Percentiles rank a stretch among this genome's conserved stretches.
These are phyloP conservation scores for Monosporascus sp. DNA, from an alignment of 2,329 filamentous ascomycete species.

Conservation along the genomic window DNA sequence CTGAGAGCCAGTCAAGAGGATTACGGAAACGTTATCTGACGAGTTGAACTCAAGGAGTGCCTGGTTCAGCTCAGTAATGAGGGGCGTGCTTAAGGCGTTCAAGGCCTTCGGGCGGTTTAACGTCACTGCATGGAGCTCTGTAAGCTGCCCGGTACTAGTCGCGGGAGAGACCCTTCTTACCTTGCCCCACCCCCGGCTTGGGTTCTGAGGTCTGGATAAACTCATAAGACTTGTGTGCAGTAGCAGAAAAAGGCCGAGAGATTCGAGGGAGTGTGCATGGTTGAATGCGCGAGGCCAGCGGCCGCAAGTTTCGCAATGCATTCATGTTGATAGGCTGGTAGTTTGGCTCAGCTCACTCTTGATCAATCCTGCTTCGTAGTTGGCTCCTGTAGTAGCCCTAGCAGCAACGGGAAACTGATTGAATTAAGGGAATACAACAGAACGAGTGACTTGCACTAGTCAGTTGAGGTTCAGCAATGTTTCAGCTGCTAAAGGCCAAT, in stretches of 20 bases:
- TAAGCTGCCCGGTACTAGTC: conserved; percentile 4
- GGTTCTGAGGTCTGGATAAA: conserved; percentile 78
- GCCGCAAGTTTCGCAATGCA: conserved; percentile 52
- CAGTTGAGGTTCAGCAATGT: background rate
- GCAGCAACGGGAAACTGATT: too few species aligned
- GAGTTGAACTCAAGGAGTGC: conserved; percentile 67
- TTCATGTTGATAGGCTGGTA: conserved; percentile 36
- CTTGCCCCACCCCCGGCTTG: conserved; percentile 82
- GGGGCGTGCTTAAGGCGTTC: conserved; percentile 86
- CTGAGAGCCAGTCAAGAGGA: conserved; percentile 82
- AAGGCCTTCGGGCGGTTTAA: conserved; percentile 91
- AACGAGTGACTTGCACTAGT: background rate
- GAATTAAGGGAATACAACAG: background rate
- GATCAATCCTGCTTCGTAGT: background rate
- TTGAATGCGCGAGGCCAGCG: conserved; percentile 56
- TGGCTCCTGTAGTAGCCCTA: too few species aligned
- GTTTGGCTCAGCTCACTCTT: background rate
- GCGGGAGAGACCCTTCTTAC: conserved; percentile 38
- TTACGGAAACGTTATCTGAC: conserved; percentile 64
- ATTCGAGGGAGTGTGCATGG: conserved; percentile 52
- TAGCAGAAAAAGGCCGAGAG: conserved; percentile 47
- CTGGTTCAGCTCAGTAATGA: conserved; percentile 84
- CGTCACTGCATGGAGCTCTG: conserved; percentile 57
- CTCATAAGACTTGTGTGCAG: conserved; percentile 55
- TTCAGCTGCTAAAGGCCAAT: background rate